Conservation (phyloP, 352 stramenopile species). For the Phytophthora lateralis region DNA sequence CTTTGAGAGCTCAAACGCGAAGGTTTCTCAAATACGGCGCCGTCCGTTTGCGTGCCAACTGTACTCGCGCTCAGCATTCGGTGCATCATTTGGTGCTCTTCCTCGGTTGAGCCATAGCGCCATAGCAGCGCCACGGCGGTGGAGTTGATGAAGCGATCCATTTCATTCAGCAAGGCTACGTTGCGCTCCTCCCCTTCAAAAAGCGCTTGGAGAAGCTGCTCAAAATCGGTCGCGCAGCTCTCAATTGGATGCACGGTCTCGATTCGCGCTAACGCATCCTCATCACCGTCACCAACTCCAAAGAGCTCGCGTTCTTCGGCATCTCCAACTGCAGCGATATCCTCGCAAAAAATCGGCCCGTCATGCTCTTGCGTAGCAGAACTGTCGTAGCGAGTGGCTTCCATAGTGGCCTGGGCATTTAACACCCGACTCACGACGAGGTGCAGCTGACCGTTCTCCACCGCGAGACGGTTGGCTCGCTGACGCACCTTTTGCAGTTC, state of each 20-base stretch:
- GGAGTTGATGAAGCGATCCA: constrained; percentile 78
- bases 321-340: constrained; percentile 37
- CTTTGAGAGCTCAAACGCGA: constrained; percentile 16
- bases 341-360: constrained; percentile 33
- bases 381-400: constrained; percentile 31
- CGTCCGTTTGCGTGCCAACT: constrained; percentile 45
- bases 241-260: constrained; percentile 58
- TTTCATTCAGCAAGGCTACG: constrained; percentile 49
- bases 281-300: constrained; percentile 41
- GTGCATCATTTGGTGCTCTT: constrained; percentile 56
- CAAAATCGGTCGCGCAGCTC: constrained; percentile 59
- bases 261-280: constrained; percentile 35
- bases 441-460: constrained; percentile 61
- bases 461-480: constrained; percentile 47
- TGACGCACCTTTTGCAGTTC: constrained; percentile 62
- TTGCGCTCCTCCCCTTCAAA: constrained; percentile 46
- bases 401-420: constrained; percentile 32
- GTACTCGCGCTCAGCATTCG: constrained; percentile 56
- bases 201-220: constrained; percentile 58
- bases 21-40: constrained; percentile 13
- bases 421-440: constrained; percentile 46
- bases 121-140: constrained; percentile 67
- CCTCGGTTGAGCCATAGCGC: constrained; percentile 61
- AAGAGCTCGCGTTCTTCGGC: constrained; percentile 59
- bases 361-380: constrained; percentile 11